Conservation (phyloP, 805 yeast genomes). For the Pichia nakasei region DNA sequence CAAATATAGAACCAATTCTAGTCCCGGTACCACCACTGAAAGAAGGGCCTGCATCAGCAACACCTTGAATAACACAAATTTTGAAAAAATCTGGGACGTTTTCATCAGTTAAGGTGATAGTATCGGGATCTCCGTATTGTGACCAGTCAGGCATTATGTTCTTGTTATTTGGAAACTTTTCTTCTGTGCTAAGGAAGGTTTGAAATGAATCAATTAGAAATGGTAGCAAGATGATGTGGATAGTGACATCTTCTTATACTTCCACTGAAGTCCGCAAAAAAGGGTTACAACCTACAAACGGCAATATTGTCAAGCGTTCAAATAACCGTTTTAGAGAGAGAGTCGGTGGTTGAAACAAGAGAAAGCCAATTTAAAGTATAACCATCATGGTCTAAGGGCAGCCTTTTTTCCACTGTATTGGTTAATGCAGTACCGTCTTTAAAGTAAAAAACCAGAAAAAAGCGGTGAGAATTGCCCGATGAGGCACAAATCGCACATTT, state of each 20-base stretch:
- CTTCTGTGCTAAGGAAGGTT: too few relatives aligned
- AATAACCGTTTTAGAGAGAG: too few relatives aligned
- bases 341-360: background rate
- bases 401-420: background rate
- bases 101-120: conserved; percentile 8
- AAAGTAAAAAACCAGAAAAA: background rate
- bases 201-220: background rate
- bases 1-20: conserved; percentile 53
- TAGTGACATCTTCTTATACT: too few relatives aligned
- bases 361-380: background rate
- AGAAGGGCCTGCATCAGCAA: conserved; percentile 12
- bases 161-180: too few relatives aligned
- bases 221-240: background rate
- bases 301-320: too few relatives aligned
- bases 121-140: conserved; percentile 6
- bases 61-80: conserved; percentile 16
- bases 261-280: too few relatives aligned
- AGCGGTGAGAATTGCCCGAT: too few relatives aligned
- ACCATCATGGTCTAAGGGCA: background rate
- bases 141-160: conserved; percentile 11
- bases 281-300: too few relatives aligned
- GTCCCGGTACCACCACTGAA: conserved; percentile 22
- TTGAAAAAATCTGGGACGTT: conserved; percentile 14
- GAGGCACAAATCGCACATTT: too few relatives aligned
- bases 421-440: background rate